Evolutionary conservation across 257 asterid species (phyloP).

Genomic region (Linderniella brevidens): DNA sequence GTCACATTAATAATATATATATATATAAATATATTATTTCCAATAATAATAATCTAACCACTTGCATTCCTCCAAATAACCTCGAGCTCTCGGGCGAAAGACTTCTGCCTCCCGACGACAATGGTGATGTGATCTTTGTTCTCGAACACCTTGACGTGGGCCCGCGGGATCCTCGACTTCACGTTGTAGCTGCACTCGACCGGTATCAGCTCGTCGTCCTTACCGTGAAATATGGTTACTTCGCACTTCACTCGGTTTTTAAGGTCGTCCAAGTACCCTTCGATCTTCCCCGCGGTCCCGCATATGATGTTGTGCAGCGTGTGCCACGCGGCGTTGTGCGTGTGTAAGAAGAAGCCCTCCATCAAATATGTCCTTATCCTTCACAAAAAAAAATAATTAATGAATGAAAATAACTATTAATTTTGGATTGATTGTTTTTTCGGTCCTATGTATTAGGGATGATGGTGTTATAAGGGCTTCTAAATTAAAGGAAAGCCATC

Average conservation of each 20-base stretch:
- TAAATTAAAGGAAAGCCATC: no score
- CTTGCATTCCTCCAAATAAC: constrained; percentile 48
- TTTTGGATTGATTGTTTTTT: no score
- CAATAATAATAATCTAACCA: background rate
- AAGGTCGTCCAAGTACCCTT: constrained; percentile 54
- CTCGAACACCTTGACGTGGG: constrained; percentile 43
- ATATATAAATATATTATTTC: no score
- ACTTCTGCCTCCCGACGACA: constrained; percentile 73
- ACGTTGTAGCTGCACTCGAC: constrained; percentile 75
- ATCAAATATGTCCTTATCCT: constrained; percentile 78
- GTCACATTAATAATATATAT: no score
- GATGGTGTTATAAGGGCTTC: no score
- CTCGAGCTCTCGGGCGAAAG: constrained; percentile 81
- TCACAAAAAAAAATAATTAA: no score
- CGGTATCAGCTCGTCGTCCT: constrained; percentile 70
- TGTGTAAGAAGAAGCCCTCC: constrained; percentile 81
- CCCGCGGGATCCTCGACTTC: constrained; percentile 46
- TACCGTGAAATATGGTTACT: constrained; percentile 53
- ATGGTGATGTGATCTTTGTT: constrained; percentile 81
- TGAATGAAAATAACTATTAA: no score
- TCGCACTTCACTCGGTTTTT: constrained; percentile 34
- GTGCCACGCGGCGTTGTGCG: constrained; percentile 96
- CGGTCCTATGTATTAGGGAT: no score
- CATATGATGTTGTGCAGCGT: constrained; percentile 85
- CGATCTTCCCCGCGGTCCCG: constrained; percentile 74